phyloP scores from a whole-genome alignment of 805 yeast species.

The Starmera dryadoides region DNA sequence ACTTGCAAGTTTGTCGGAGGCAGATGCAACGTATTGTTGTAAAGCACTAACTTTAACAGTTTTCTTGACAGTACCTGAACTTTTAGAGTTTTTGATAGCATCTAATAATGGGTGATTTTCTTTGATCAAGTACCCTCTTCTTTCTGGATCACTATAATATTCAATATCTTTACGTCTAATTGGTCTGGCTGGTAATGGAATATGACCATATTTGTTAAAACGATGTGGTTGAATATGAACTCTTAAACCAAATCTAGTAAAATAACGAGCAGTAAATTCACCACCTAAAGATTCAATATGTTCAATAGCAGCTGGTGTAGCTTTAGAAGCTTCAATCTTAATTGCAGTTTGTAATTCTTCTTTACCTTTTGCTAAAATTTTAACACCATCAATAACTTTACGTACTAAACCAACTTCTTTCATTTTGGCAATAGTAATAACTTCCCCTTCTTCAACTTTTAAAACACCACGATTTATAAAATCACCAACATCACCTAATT shows the following conservation, averaged over 20 bases:
- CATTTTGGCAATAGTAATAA: constrained; percentile 71
- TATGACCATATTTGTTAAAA: constrained; percentile 60
- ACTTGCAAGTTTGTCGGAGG: background rate
- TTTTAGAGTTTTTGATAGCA: constrained; percentile 15
- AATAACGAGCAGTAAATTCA: constrained; percentile 65
- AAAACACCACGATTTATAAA: constrained; percentile 67
- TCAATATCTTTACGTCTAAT: constrained; percentile 72
- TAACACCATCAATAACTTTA: constrained; percentile 69
- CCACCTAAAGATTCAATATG: constrained; percentile 72
- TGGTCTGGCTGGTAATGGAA: constrained; percentile 85
- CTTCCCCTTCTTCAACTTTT: constrained; percentile 47
- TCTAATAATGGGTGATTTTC: constrained; percentile 21
- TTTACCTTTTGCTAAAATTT: constrained; percentile 64
- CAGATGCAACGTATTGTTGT: constrained; percentile 7
- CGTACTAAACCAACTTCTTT: constrained; percentile 71
- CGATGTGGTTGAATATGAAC: constrained; percentile 74
- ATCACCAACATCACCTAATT: constrained; percentile 61
- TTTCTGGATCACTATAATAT: constrained; percentile 62
- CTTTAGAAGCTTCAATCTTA: constrained; percentile 75
- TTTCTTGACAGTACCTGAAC: constrained; percentile 5
- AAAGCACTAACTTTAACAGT: constrained; percentile 3
- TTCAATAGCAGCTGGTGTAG: constrained; percentile 65
- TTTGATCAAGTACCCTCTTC: constrained; percentile 67
- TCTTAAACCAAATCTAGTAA: constrained; percentile 55
- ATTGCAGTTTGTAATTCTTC: constrained; percentile 48